A percentile compares a stretch with the other conserved stretches of the same genome.
Evolutionary conservation across 2,329 filamentous ascomycete species (phyloP).

Genomic region (Aspergillus sp.): DNA sequence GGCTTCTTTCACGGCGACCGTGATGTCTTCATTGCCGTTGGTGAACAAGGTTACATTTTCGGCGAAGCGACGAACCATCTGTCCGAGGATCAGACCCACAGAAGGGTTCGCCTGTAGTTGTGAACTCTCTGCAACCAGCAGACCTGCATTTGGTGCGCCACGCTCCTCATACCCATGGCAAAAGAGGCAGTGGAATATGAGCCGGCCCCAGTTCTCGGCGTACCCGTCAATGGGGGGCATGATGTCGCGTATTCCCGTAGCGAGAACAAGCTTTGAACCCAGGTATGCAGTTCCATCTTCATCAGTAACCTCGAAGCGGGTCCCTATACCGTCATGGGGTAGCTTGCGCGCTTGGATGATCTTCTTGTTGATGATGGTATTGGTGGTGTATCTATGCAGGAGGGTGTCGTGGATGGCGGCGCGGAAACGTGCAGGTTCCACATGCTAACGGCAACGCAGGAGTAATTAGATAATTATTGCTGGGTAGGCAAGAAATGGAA

Average conservation of each 20-base stretch:
- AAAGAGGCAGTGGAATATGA: conserved; percentile 18
- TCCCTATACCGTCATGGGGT: neutral
- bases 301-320: conserved; percentile 45
- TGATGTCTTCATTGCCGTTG: conserved; percentile 45
- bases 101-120: neutral
- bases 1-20: conserved; percentile 5
- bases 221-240: conserved; percentile 57
- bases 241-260: conserved; percentile 56
- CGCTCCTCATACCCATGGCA: conserved; percentile 18
- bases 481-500: neutral
- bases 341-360: conserved; percentile 24
- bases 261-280: conserved; percentile 59
- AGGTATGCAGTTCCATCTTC: conserved; percentile 45
- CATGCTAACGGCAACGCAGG: conserved; percentile 29
- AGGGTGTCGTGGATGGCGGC: neutral
- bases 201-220: conserved; percentile 55
- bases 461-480: too few relatives aligned
- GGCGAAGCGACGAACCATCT: conserved; percentile 49
- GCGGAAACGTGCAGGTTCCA: conserved; percentile 3
- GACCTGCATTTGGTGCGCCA: conserved; percentile 6
- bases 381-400: conserved; percentile 6
- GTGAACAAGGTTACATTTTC: conserved; percentile 55
- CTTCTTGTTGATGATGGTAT: neutral
- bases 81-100: neutral
- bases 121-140: conserved; percentile 41